These are phyloP conservation scores for Hydrangea macrophylla DNA, from an alignment of 148 eudicot species.

Conservation along the genomic window DNA sequence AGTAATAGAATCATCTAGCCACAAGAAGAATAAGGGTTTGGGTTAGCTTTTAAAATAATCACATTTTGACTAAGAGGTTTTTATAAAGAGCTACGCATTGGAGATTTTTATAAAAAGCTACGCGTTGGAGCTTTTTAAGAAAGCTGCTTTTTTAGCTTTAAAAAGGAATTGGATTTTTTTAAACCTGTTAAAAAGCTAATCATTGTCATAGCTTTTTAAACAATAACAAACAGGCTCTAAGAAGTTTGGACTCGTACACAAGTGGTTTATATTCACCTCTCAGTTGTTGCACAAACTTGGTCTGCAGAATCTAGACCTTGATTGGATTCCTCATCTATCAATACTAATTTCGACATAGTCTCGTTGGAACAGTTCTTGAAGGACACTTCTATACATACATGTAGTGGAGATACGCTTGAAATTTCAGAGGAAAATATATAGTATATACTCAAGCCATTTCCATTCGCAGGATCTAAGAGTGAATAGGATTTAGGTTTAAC, in stretches of 20 bases:
- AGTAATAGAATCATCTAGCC: not conserved
- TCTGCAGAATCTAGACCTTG: constrained; percentile 47
- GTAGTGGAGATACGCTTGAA: constrained; percentile 58
- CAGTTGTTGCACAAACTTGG: constrained; percentile 37
- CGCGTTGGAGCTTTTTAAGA: no score
- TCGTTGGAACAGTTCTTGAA: constrained; percentile 66
- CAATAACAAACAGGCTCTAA: no score
- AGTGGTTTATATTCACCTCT: constrained; percentile 42
- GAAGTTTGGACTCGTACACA: not conserved
- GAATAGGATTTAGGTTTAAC: constrained; percentile 66
- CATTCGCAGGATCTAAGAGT: constrained; percentile 71
- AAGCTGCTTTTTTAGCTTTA: no score
- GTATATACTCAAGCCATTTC: constrained; percentile 76
- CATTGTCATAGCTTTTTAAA: no score
- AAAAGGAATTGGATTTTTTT: no score
- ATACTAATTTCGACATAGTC: constrained; percentile 51
- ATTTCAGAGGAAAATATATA: constrained; percentile 68
- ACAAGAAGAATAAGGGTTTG: no score
- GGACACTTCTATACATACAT: constrained; percentile 67
- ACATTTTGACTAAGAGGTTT: no score
- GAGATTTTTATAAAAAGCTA: no score
- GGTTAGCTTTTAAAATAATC: no score
- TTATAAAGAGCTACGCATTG: no score
- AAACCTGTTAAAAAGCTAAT: no score
- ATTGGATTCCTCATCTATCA: constrained; percentile 57